Base-by-base conservation (phyloP, 2,329 filamentous ascomycete genomes). In the Penicillium digitatum region DNA sequence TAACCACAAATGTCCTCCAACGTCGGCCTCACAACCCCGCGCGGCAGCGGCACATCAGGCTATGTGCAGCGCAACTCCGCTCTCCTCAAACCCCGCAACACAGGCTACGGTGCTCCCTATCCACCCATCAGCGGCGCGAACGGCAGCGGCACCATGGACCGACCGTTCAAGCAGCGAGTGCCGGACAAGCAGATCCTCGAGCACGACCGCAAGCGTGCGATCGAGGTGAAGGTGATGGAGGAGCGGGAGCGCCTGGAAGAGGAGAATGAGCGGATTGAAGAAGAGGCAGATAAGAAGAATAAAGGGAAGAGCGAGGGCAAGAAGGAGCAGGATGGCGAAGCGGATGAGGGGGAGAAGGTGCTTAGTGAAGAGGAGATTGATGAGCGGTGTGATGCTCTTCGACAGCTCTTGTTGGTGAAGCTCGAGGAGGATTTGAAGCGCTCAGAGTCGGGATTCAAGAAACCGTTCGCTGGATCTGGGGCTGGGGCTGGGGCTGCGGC, bases 61-160 rank as follows among this genome's bases (percentile, higher is more conserved):
- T 97, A 97, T 73, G 93, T 99, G 54, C 93, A 97, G 76, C 90
- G 91, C 74, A 99, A 97, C 78, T 85, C 91, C 34, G 94, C 94
- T 18, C 87, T 93, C 70, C 85, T 96, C 65, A 86, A 83, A 70
- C 91, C 89, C 29, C 91, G 93, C 76, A 90, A 95, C 76, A 59
- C 69, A 26, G 74, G 73, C 46, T 83, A 85, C 66, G 82, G 79
- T 56, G 86, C 86, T 18, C 92, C 91, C 0, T 96, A 95, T 74
- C 83, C 86, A 20, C 69, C 72, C 1, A 55, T 68, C 2, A 62
- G 66, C 4, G 66, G 63, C 5, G 62, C 64, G 3, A 68, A 67
- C 31, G 72, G 74, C 35, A 85, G 84, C 59, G 85, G 89, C 68
- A 78, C 84, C 61, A 84, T 56, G 2, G 62, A 61, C 14, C 58